These are phyloP conservation scores for Tilletia indica DNA, from an alignment of 1,284 basidiomycete species.

Conservation along the genomic window DNA sequence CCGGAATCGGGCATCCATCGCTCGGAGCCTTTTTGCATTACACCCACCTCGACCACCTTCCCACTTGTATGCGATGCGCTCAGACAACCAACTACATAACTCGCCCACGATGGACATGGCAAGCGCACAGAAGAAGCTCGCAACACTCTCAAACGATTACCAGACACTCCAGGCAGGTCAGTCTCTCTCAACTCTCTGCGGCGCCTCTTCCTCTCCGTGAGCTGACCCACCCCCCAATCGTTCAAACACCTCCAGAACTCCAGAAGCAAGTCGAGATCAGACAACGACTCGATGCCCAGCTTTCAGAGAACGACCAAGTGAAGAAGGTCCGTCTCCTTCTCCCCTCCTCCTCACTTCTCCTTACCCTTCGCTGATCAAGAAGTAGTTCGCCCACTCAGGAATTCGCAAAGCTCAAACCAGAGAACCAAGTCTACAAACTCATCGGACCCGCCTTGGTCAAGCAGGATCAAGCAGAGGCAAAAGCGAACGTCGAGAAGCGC, in stretches of 20 bases:
- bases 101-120: neutral
- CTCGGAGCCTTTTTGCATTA: too few relatives aligned
- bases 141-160: slow-evolving; percentile 8
- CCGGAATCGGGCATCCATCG: neutral
- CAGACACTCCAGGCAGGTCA: neutral
- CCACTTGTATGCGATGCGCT: too few relatives aligned
- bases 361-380: too few relatives aligned
- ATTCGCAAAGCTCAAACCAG: slow-evolving; percentile 71
- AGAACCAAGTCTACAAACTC: slow-evolving; percentile 85
- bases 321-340: slow-evolving; percentile 68
- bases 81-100: too few relatives aligned
- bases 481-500: slow-evolving; percentile 83
- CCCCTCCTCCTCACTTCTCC: neutral
- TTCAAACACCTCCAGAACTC: neutral
- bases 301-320: slow-evolving; percentile 87
- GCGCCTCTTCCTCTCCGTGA: too few relatives aligned
- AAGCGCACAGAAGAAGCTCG: slow-evolving; percentile 10
- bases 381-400: slow-evolving; percentile 64
- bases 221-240: neutral
- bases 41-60: too few relatives aligned
- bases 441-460: slow-evolving; percentile 86
- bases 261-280: slow-evolving; percentile 15
- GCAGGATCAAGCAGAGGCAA: slow-evolving; percentile 85
- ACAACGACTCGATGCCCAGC: slow-evolving; percentile 59
- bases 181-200: neutral